Base-by-base conservation (phyloP, 495 filamentous ascomycete species). In the Melanomma pulvis-pyrius region DNA sequence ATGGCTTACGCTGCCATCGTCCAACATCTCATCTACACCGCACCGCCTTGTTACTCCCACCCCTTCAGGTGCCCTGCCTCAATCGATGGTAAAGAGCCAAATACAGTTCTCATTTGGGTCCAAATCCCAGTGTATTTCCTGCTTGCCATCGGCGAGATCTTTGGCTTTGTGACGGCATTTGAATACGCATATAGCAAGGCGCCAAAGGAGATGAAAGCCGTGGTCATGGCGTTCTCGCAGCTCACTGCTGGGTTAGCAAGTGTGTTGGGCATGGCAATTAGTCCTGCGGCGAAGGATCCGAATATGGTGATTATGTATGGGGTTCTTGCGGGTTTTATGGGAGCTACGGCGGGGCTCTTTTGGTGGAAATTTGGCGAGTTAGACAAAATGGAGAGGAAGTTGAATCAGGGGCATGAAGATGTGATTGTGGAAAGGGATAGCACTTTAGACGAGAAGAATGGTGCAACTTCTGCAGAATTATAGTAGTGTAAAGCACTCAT, bases 1-100 rank as follows among this genome's bases (percentile, higher is more conserved):
- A 84, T 86, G 80, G 79, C 75, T 0, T 85, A 83, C 65, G 75
- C 80, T 0, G 76, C 82, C 2, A 73, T 75, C 0, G 44, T 84
- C 1, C 84, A 87, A 63, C 61, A 78, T 2, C 61, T 80, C 30
- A 78, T 84, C 39, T 83, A 83, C 65, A 55, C 53, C 1, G 34
- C 69, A 0, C 77, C 75, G 0, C 84, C 84, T 0, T 87, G 85
- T 69, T 85, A 82, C 66, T 71, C 80, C 24, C 13, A 24, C 2
- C 82, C 84, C 0, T 71, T 65, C 0, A 84, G 72, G 1, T 55
- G 49, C 21, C 47, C 73, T 8, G n/a, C 13, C 1, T 25, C 48
- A 36, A n/a, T 25, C 2, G 22, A 2, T 36, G 21, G 36, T 2
- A 29, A 36, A 29, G 39, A 49, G 22, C 59, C 59, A 22, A 61